Conservation (phyloP, 768 basidiomycete genomes). For the Dioszegia aurantiaca region DNA sequence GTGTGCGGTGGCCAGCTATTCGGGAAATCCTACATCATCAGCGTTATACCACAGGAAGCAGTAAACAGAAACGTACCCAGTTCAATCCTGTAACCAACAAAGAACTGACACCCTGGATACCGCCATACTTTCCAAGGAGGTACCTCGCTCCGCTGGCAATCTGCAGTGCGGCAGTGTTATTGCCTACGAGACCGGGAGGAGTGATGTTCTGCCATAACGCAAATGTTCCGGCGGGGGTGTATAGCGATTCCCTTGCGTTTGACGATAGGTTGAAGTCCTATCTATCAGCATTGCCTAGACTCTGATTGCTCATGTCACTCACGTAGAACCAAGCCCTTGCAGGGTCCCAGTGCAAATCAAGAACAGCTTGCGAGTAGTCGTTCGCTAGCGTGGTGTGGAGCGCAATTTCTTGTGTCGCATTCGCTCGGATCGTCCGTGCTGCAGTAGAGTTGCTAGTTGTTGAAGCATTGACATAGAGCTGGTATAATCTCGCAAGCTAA, state of each 20-base stretch:
- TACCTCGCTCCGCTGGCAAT: slow-evolving; percentile 73
- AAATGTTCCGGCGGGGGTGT: slow-evolving; percentile 64
- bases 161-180: slow-evolving; percentile 63
- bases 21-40: slow-evolving; percentile 56
- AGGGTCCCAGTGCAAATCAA: slow-evolving; percentile 84
- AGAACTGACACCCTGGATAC: slow-evolving; percentile 71
- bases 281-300: background rate
- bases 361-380: slow-evolving; percentile 64
- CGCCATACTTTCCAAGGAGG: slow-evolving; percentile 63
- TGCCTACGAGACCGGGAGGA: slow-evolving; percentile 65
- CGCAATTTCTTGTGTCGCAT: slow-evolving; percentile 44
- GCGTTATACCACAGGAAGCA: background rate
- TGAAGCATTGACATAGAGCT: slow-evolving; percentile 24
- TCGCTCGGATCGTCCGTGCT: slow-evolving; percentile 6
- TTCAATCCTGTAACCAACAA: slow-evolving; percentile 76
- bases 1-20: slow-evolving; percentile 59
- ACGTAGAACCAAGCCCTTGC: slow-evolving; percentile 48
- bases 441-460: slow-evolving; percentile 14
- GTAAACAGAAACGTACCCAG: slow-evolving; percentile 57
- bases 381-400: slow-evolving; percentile 62
- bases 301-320: background rate
- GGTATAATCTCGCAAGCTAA: slow-evolving; percentile 48
- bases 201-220: slow-evolving; percentile 84
- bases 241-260: slow-evolving; percentile 64
- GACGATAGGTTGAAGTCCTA: slow-evolving; percentile 74